A percentile compares a stretch with the other conserved stretches of the same genome.
phyloP scores from a whole-genome alignment of 1,139 yeast species.

The Zygosaccharomyces sapae region DNA sequence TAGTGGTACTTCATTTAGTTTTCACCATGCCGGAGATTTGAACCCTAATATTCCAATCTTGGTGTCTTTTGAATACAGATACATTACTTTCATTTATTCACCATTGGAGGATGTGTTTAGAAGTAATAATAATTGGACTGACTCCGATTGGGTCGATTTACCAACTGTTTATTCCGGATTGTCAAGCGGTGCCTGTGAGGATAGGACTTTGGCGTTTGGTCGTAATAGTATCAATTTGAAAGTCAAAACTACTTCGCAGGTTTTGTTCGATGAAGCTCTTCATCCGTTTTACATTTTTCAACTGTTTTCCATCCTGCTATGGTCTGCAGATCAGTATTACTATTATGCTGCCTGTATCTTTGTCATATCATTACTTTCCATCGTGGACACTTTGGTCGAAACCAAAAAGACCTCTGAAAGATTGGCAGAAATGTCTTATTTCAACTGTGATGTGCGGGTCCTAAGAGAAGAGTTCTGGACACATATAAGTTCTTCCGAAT shows the following conservation, averaged over 20 bases:
- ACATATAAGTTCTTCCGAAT: constrained; percentile 68
- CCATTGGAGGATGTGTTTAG: constrained; percentile 84
- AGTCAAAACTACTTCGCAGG: constrained; percentile 60
- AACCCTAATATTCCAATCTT: constrained; percentile 53
- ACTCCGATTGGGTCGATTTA: constrained; percentile 63
- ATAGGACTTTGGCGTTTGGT: constrained; percentile 71
- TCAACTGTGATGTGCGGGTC: constrained; percentile 78
- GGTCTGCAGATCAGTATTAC: constrained; percentile 90
- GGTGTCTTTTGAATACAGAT: constrained; percentile 72
- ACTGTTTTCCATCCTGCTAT: constrained; percentile 79
- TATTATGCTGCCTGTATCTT: constrained; percentile 93
- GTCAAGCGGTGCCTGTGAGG: constrained; percentile 62
- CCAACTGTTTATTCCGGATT: constrained; percentile 64
- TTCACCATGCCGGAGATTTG: constrained; percentile 28
- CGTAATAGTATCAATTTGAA: constrained; percentile 68
- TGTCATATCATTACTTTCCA: constrained; percentile 74
- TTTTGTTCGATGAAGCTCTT: constrained; percentile 78
- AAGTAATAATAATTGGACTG: constrained; percentile 85
- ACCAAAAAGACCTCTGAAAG: constrained; percentile 73
- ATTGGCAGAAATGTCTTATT: constrained; percentile 67
- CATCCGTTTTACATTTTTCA: constrained; percentile 96
- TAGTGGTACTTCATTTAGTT: constrained; percentile 16
- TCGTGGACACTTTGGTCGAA: constrained; percentile 74
- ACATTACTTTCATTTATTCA: constrained; percentile 73
- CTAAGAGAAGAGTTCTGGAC: constrained; percentile 95